A percentile compares a stretch with the other conserved stretches of the same genome.
These are phyloP conservation scores for Tolypocladium ovalisporum DNA, from an alignment of 2,329 filamentous ascomycete species.

Conservation along the genomic window DNA sequence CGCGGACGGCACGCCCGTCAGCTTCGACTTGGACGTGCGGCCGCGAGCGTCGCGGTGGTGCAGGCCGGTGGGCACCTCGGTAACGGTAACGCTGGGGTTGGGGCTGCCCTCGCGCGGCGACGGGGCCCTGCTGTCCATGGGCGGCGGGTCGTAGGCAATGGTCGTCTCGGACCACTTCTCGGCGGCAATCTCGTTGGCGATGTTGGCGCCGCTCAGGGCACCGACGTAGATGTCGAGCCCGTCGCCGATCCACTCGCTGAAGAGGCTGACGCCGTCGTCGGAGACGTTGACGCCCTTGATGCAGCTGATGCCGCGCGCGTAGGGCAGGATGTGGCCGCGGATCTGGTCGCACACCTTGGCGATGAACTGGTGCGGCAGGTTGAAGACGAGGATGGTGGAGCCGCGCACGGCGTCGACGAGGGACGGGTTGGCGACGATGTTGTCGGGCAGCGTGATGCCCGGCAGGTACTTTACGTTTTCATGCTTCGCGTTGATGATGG, in stretches of 20 bases:
- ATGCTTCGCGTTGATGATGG: conserved; percentile 81
- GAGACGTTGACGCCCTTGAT: conserved; percentile 97
- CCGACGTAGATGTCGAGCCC: conserved; percentile 93
- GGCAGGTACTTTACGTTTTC: conserved; percentile 98
- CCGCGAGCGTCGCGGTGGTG: conserved; percentile 61
- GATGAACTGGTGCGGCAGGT: conserved; percentile 95
- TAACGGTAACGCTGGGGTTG: conserved; percentile 38
- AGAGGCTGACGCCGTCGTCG: conserved; percentile 74
- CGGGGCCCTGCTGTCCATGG: conserved; percentile 70
- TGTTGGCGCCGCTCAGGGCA: conserved; percentile 90
- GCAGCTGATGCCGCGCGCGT: conserved; percentile 86
- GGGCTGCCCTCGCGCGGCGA: conserved; percentile 37
- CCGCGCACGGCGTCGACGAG: conserved; percentile 69
- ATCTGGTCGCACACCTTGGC: conserved; percentile 74
- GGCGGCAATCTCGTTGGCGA: conserved; percentile 84
- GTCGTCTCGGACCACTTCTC: conserved; percentile 98
- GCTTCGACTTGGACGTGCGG: conserved; percentile 53
- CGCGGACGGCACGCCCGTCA: conserved; percentile 67
- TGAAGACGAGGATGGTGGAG: conserved; percentile 88
- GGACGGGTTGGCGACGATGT: conserved; percentile 76
- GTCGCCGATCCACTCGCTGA: conserved; percentile 89
- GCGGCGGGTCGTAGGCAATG: conserved; percentile 87
- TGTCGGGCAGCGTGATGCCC: conserved; percentile 70
- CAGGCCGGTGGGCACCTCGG: conserved; percentile 40
- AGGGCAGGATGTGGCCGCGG: conserved; percentile 81